Evolutionary conservation across 495 filamentous ascomycete genomes (phyloP).

Genomic region (Xylaria bambusicola): DNA sequence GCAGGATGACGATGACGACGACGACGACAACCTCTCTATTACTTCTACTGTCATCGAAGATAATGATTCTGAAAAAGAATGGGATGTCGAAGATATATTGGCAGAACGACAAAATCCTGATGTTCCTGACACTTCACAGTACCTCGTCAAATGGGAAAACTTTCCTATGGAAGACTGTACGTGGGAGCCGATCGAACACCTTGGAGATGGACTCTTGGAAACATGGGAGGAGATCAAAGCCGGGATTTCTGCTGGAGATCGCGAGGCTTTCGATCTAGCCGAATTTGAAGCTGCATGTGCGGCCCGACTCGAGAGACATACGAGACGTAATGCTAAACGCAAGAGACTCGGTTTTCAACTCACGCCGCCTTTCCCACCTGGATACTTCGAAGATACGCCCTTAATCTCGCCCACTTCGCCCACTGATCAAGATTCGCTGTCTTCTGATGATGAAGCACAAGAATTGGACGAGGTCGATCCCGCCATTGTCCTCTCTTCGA

Average conservation of each 20-base stretch:
- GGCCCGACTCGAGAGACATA: constrained; percentile 41
- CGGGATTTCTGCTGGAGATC: constrained; percentile 43
- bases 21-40: constrained; percentile 62
- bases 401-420: not conserved
- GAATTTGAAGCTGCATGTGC: constrained; percentile 41
- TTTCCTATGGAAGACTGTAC: constrained; percentile 59
- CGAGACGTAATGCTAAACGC: constrained; percentile 50
- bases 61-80: constrained; percentile 46
- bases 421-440: not conserved
- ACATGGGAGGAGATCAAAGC: constrained; percentile 58
- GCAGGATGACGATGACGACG: constrained; percentile 26
- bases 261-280: constrained; percentile 51
- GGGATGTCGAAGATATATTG: constrained; percentile 51
- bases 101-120: constrained; percentile 45
- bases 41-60: constrained; percentile 58
- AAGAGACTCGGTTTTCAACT: constrained; percentile 36
- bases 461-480: constrained; percentile 5
- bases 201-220: constrained; percentile 49
- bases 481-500: constrained; percentile 2
- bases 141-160: constrained; percentile 68
- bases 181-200: constrained; percentile 64
- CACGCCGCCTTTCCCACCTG: constrained; percentile 22
- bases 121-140: constrained; percentile 45
- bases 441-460: constrained; percentile 8
- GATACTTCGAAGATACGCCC: constrained; percentile 1